Evolutionary conservation across 179 eudicot genomes (phyloP).

Genomic region (Drosera spatulata): DNA sequence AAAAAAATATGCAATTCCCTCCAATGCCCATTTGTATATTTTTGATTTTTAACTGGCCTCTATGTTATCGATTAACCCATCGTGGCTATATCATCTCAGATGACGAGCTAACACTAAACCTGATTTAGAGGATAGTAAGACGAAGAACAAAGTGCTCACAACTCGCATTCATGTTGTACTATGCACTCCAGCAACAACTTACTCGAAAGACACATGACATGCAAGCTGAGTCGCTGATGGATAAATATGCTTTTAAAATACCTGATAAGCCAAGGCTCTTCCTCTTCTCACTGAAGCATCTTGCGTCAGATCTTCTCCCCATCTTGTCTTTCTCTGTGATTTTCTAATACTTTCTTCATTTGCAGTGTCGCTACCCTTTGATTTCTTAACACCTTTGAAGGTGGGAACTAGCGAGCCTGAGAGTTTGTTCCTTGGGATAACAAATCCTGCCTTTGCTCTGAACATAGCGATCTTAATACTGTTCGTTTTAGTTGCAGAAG

Average conservation of each 20-base stretch:
- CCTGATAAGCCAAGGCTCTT: conserved; percentile 93
- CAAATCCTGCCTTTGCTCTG: conserved; percentile 75
- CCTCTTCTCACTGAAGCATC: conserved; percentile 67
- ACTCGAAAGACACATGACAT: too few species aligned
- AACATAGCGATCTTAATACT: conserved; percentile 53
- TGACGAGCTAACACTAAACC: too few species aligned
- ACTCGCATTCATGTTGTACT: background rate
- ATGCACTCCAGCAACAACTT: too few species aligned
- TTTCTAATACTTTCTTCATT: conserved; percentile 45
- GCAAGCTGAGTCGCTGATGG: too few species aligned
- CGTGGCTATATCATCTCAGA: too few species aligned
- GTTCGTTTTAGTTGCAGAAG: conserved; percentile 40
- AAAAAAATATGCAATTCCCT: background rate
- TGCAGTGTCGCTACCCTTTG: conserved; percentile 32
- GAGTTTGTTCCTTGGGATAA: conserved; percentile 91
- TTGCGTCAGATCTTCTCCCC: conserved; percentile 82
- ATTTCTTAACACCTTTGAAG: conserved; percentile 53
- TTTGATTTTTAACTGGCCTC: too few species aligned
- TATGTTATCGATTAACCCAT: too few species aligned
- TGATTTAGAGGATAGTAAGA: background rate
- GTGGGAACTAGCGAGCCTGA: conserved; percentile 84
- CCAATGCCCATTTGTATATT: background rate
- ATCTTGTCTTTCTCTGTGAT: conserved; percentile 76
- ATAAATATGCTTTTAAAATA: conserved; percentile 11
- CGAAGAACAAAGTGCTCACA: background rate